These are phyloP conservation scores for Rhizophagus sp. DNA, from an alignment of 192 early-diverging fungal genomes.

Conservation along the genomic window DNA sequence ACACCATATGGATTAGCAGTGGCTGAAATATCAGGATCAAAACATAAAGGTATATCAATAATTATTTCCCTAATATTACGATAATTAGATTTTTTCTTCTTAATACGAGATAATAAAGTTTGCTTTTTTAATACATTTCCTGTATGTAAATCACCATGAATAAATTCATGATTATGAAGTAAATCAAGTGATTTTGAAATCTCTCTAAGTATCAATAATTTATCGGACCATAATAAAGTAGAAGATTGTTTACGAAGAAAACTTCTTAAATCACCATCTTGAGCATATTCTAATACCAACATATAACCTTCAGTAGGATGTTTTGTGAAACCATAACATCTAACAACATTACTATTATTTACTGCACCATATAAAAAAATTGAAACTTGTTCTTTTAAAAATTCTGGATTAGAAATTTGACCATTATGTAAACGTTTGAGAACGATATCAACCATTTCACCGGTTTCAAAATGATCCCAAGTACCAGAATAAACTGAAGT, in stretches of 20 bases:
- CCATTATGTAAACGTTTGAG: constrained; percentile 11
- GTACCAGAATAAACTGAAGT: neutral
- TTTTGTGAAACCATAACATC: constrained; percentile 3
- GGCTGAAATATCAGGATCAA: neutral
- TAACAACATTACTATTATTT: neutral
- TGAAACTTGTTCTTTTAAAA: constrained; percentile 17
- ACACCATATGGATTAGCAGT: neutral
- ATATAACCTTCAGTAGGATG: constrained; percentile 23
- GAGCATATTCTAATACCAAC: constrained; percentile 3
- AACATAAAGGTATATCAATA: constrained; percentile 1
- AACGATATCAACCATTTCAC: neutral
- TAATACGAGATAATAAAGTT: neutral
- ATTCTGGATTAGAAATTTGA: constrained; percentile 9
- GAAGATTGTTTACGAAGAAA: neutral
- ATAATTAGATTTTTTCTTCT: neutral
- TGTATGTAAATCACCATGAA: constrained; percentile 21
- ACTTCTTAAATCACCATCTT: constrained; percentile 13
- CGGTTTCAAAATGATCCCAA: constrained; percentile 8
- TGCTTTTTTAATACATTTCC: constrained; percentile 8
- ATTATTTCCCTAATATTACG: neutral
- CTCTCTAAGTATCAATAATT: neutral
- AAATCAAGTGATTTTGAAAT: constrained; percentile 9
- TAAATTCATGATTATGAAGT: neutral
- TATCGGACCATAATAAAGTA: neutral
- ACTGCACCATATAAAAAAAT: neutral